Evolutionary conservation across 805 yeast genomes (phyloP).

Genomic region (Saturnispora ahearnii): DNA sequence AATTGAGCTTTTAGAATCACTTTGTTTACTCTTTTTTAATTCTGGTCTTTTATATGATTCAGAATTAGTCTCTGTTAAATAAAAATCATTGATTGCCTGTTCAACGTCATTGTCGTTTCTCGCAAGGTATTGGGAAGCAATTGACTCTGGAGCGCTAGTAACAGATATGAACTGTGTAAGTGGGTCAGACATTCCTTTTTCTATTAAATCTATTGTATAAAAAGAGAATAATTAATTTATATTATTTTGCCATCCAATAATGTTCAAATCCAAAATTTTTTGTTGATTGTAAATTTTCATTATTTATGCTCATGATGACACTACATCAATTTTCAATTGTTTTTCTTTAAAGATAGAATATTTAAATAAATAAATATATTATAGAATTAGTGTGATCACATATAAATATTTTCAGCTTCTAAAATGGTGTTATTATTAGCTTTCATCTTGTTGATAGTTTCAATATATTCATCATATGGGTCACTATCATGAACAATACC

Average conservation of each 20-base stretch:
- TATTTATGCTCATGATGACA: background rate
- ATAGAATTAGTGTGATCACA: conserved; percentile 4
- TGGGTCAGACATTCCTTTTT: conserved; percentile 9
- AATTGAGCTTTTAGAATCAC: conserved; percentile 12
- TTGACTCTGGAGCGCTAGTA: conserved; percentile 24
- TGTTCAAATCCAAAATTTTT: background rate
- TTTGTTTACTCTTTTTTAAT: background rate
- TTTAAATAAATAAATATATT: background rate
- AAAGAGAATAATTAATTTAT: background rate
- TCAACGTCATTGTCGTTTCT: conserved; percentile 22
- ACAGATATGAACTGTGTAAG: conserved; percentile 12
- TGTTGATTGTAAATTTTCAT: background rate
- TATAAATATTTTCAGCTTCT: conserved; percentile 64
- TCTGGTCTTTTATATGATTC: conserved; percentile 5
- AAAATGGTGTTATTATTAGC: conserved; percentile 85
- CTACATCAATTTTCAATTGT: background rate
- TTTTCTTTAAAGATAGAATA: background rate
- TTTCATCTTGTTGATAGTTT: conserved; percentile 94
- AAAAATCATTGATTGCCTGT: conserved; percentile 24
- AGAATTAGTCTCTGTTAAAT: conserved; percentile 10
- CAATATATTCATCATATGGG: conserved; percentile 89
- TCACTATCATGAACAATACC: conserved; percentile 96
- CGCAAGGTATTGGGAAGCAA: conserved; percentile 31
- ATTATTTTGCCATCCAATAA: background rate
- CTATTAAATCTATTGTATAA: background rate